A percentile compares a stretch with the other conserved stretches of the same genome.
Evolutionary conservation across 1,139 yeast genomes (phyloP).

Genomic region (Kodamaea ohmeri): DNA sequence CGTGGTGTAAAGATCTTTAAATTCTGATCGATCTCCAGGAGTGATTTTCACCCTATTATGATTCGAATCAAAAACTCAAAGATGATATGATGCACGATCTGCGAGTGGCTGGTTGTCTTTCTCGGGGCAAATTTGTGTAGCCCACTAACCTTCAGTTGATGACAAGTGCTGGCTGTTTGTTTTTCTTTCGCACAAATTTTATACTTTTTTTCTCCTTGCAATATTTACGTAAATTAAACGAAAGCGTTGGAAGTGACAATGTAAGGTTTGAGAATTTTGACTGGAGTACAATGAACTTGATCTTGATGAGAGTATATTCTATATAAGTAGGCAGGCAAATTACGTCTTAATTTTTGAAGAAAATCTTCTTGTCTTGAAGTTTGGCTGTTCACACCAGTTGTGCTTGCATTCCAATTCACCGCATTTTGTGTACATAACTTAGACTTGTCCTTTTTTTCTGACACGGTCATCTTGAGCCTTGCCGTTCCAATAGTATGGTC

Average conservation of each 20-base stretch:
- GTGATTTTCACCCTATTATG: conserved; percentile 9
- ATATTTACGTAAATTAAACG: conserved; percentile 5
- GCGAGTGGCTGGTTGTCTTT: conserved; percentile 3
- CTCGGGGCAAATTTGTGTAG: conserved; percentile 2
- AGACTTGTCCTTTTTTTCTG: no score
- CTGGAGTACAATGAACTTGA: no score
- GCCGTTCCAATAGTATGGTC: no score
- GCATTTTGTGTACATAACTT: no score
- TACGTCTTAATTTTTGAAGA: no score
- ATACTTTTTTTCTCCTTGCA: conserved; percentile 4
- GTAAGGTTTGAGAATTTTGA: conserved; percentile 1
- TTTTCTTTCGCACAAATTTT: conserved; percentile 4
- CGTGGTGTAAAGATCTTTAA: not conserved
- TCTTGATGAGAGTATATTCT: no score
- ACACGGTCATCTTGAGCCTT: no score
- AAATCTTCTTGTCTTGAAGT: no score
- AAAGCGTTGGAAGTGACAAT: conserved; percentile 1
- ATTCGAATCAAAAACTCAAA: not conserved
- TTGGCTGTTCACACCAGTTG: no score
- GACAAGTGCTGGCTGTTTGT: conserved; percentile 11
- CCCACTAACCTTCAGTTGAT: conserved; percentile 5
- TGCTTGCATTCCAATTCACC: no score
- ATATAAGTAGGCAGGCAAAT: no score
- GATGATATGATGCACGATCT: not conserved
- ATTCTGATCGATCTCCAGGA: conserved; percentile 8